Conservation (phyloP, 2,329 filamentous ascomycete genomes). For the Pyricularia pennisetigena region DNA sequence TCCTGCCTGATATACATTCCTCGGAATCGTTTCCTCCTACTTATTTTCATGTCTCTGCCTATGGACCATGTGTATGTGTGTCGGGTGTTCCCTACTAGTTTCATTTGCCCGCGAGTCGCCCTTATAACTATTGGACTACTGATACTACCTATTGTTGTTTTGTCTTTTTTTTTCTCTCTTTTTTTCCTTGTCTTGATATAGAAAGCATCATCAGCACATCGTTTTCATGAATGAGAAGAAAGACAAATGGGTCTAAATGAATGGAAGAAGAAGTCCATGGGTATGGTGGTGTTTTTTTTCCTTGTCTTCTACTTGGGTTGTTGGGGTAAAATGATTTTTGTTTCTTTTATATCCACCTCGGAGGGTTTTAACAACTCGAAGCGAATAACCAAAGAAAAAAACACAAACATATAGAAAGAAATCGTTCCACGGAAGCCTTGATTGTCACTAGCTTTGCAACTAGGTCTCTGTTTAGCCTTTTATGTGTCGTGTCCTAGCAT, state of each 20-base stretch:
- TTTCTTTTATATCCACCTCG: neutral
- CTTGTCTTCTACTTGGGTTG: neutral
- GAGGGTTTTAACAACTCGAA: neutral
- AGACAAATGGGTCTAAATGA: neutral
- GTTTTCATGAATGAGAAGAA: neutral
- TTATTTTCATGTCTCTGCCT: neutral
- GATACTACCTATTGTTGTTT: neutral
- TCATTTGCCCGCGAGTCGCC: neutral
- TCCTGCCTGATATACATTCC: neutral
- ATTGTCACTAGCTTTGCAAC: neutral
- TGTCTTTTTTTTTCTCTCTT: neutral
- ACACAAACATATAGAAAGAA: neutral
- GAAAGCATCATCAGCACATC: neutral
- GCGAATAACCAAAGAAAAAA: neutral
- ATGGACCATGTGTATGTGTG: neutral
- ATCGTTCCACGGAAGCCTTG: neutral
- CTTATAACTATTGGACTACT: neutral
- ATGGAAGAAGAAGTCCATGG: neutral
- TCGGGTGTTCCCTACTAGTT: neutral
- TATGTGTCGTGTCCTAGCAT: neutral
- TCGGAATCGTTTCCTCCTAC: neutral
- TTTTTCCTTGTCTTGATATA: neutral
- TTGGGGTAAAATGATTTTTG: neutral
- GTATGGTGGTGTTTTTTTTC: neutral
- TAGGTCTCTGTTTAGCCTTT: neutral